Conservation (phyloP, 2,329 filamentous ascomycete species). For the Fusarium acutatum region DNA sequence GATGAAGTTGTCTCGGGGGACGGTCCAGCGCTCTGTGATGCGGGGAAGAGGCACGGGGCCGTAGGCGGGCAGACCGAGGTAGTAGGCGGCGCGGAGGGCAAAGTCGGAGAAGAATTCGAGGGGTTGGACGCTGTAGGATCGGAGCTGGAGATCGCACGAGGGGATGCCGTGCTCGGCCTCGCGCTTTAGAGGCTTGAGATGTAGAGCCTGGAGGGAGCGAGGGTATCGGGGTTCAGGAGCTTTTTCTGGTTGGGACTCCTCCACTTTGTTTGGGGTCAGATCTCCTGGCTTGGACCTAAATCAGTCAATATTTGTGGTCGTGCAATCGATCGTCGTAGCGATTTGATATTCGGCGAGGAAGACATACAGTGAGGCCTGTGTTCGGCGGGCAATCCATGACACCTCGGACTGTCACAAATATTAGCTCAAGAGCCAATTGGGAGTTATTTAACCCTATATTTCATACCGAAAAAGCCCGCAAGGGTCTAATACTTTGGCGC, state of each 20-base stretch:
- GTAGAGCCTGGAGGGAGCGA: slow-evolving; percentile 83
- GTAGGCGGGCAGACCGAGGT: slow-evolving; percentile 83
- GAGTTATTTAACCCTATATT: accelerated
- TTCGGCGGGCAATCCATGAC: slow-evolving; percentile 37
- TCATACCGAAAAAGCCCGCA: slow-evolving; percentile 39
- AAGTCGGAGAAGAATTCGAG: slow-evolving; percentile 97
- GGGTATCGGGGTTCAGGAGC: slow-evolving; percentile 65
- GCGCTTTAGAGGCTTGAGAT: slow-evolving; percentile 84
- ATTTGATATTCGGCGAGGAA: not conserved
- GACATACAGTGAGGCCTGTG: slow-evolving; percentile 42
- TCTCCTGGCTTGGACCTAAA: slow-evolving; percentile 30
- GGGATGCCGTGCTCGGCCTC: slow-evolving; percentile 79
- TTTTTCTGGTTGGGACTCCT: not conserved
- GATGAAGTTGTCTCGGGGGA: slow-evolving; percentile 87
- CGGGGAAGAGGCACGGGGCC: slow-evolving; percentile 88
- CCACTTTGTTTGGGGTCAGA: slow-evolving; percentile 20
- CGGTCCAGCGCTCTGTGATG: slow-evolving; percentile 93
- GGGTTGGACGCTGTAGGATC: slow-evolving; percentile 89
- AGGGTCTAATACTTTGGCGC: slow-evolving; percentile 40
- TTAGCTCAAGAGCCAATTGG: slow-evolving; percentile 14
- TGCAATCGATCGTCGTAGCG: not conserved
- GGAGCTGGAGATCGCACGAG: slow-evolving; percentile 89
- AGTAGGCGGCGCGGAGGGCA: slow-evolving; percentile 92
- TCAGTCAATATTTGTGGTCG: slow-evolving; percentile 1
- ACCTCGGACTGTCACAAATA: slow-evolving; percentile 22